Evolutionary conservation across 768 basidiomycete genomes (phyloP).

Genomic region (Hygrophoropsis aurantiaca): DNA sequence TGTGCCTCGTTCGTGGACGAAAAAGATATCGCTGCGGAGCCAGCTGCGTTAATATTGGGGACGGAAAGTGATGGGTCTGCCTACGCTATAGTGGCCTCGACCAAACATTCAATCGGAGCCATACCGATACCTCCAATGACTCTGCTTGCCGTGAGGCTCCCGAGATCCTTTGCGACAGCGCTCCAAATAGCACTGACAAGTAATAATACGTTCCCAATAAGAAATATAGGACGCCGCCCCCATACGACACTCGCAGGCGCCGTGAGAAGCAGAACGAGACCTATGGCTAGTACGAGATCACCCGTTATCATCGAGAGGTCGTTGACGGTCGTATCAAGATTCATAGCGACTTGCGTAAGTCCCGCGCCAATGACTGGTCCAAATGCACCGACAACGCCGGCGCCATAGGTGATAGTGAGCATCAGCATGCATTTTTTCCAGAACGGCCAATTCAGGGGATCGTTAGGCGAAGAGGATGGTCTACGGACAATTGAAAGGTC

Average conservation of each 20-base stretch:
- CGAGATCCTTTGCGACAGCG: constrained; percentile 9
- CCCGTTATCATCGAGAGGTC: constrained; percentile 11
- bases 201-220: constrained; percentile 8
- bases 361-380: constrained; percentile 15
- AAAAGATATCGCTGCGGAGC: constrained; percentile 9
- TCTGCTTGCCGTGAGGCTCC: constrained; percentile 9
- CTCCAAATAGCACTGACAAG: constrained; percentile 12
- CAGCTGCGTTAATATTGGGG: background rate
- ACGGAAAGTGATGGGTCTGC: background rate
- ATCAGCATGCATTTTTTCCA: constrained; percentile 13
- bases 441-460: constrained; percentile 12
- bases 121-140: constrained; percentile 14
- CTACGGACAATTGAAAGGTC: background rate
- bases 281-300: constrained; percentile 11
- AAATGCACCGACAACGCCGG: constrained; percentile 15
- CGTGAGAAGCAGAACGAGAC: constrained; percentile 11
- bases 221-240: constrained; percentile 13
- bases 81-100: constrained; percentile 14
- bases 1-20: constrained; percentile 12
- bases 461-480: constrained; percentile 10
- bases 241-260: constrained; percentile 12
- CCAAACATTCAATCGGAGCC: constrained; percentile 15
- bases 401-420: constrained; percentile 11
- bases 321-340: constrained; percentile 8
- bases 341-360: constrained; percentile 11